Evolutionary conservation across 306 rosid species (phyloP).

Genomic region (peach (Prunus persica)): DNA sequence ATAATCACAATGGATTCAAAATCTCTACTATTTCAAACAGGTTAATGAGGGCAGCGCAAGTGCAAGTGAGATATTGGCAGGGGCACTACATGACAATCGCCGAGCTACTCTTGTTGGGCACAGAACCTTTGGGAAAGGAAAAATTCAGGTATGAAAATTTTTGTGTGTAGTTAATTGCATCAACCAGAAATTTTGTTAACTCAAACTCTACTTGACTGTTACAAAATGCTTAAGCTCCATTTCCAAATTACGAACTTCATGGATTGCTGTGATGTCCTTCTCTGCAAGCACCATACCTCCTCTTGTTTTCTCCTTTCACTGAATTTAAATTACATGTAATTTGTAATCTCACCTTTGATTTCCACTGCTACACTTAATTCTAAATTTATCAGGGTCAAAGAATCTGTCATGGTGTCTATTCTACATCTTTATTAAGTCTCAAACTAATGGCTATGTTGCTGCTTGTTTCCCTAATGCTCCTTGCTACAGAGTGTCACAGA

Average conservation of each 20-base stretch:
- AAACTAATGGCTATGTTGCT: background rate
- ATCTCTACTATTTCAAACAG: constrained; percentile 32
- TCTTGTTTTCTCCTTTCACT: background rate
- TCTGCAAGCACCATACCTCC: background rate
- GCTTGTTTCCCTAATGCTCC: background rate
- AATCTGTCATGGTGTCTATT: background rate
- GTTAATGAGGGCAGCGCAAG: constrained; percentile 99
- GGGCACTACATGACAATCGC: constrained; percentile 93
- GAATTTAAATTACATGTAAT: background rate
- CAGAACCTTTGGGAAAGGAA: constrained; percentile 98
- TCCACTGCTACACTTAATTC: background rate
- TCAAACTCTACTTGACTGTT: background rate
- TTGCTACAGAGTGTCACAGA: constrained; percentile 79
- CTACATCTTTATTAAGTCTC: background rate
- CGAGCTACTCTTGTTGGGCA: constrained; percentile 85
- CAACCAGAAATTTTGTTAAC: background rate
- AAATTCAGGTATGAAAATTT: constrained; percentile 62
- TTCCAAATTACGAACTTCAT: background rate
- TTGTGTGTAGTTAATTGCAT: background rate
- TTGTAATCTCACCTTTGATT: background rate
- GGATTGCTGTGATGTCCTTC: background rate
- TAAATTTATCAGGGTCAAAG: background rate
- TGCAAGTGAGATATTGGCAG: constrained; percentile 95
- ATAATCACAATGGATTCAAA: background rate
- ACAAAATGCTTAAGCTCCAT: background rate